phyloP scores from a whole-genome alignment of 257 asterid genomes.

The Mitragyna speciosa region DNA sequence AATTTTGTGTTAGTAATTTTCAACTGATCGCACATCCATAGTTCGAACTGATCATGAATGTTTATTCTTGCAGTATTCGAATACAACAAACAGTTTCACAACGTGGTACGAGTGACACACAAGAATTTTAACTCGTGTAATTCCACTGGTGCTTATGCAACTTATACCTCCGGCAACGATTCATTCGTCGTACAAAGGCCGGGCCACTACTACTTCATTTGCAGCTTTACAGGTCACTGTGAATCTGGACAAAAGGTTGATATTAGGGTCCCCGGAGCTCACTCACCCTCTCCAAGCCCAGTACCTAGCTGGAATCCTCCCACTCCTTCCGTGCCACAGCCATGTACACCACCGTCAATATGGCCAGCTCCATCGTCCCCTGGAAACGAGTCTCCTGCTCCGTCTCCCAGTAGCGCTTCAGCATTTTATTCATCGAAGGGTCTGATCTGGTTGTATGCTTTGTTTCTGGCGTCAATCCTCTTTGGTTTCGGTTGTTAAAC shows the following conservation, averaged over 20 bases:
- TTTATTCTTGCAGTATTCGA: conserved; percentile 38
- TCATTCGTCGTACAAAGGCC: conserved; percentile 33
- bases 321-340: not conserved
- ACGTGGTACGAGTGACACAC: conserved; percentile 56
- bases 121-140: conserved; percentile 50
- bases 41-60: not conserved
- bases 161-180: conserved; percentile 47
- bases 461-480: not conserved
- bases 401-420: not conserved
- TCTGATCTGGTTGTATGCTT: not conserved
- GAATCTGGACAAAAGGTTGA: conserved; percentile 52
- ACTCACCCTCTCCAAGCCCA: not conserved
- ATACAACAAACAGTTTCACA: conserved; percentile 47
- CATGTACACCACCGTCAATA: not conserved
- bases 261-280: conserved; percentile 35
- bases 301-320: not conserved
- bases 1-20: not conserved
- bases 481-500: not conserved
- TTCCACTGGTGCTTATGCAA: conserved; percentile 26
- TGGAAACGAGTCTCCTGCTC: not conserved
- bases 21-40: not conserved
- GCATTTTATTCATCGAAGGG: not conserved
- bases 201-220: conserved; percentile 63
- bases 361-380: not conserved
- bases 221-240: conserved; percentile 51